Evolutionary conservation across 139 green algal species (phyloP).

Genomic region (Coelastrella sp.): DNA sequence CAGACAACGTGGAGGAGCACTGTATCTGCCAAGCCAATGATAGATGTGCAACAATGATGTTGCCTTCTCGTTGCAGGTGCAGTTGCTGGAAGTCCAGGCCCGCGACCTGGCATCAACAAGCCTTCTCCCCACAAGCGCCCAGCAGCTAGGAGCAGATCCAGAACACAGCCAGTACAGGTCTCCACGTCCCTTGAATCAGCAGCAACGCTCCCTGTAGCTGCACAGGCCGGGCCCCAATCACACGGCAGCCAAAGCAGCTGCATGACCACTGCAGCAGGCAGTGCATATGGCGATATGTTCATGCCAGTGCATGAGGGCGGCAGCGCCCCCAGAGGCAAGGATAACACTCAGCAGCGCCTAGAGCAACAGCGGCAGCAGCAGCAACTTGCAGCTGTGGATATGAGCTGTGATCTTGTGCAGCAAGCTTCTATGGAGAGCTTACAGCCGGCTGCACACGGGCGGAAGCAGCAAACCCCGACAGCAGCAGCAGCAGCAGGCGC

Average conservation of each 20-base stretch:
- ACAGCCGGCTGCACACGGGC: not conserved
- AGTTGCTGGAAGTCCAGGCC: not conserved
- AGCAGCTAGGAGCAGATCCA: not conserved
- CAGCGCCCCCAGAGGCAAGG: not conserved
- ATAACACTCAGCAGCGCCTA: not conserved
- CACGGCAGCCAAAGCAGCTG: constrained; percentile 17
- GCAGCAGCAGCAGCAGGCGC: not conserved
- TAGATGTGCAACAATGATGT: too few relatives aligned
- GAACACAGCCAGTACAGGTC: constrained; percentile 3
- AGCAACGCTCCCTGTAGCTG: not conserved
- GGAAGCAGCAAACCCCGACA: not conserved
- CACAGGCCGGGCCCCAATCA: not conserved
- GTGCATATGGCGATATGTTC: not conserved
- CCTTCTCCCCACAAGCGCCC: constrained; percentile 18
- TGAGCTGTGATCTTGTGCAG: not conserved
- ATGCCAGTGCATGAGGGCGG: too few relatives aligned
- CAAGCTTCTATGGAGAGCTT: constrained; percentile 7
- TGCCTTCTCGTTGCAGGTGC: not conserved
- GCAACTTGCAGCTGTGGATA: not conserved
- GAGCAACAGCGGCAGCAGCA: not conserved
- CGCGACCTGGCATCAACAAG: not conserved
- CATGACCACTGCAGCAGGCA: constrained; percentile 4
- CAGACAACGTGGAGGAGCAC: too few relatives aligned
- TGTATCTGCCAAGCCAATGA: too few relatives aligned
- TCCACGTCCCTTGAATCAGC: constrained; percentile 36